Base-by-base conservation (phyloP, 352 stramenopile genomes). In the Globisporangium spinosum region DNA sequence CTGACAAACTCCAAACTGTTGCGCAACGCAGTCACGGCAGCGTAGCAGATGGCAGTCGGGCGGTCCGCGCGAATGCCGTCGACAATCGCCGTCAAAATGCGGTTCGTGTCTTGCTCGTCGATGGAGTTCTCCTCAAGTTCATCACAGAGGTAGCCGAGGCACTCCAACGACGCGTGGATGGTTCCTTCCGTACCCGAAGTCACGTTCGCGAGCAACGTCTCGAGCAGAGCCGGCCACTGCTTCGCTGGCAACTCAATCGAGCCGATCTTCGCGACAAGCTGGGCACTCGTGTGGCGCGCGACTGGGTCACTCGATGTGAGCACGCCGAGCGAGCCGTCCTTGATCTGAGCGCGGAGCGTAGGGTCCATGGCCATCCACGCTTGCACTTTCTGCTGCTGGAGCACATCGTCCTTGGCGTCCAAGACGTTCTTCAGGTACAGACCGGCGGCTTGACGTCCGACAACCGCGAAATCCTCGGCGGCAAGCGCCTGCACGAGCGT, bases 1-100 rank as follows among this genome's bases (percentile, higher is more conserved):
- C 79, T 85, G 7, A 97, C 95, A 79, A 99, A 99, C 55, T 98
- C 82, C 15, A 99, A 72, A 65, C 89, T 98, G 82, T 99, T 99
- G 58, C 93, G 83, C 38, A 99, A 80, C 2, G 97, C 97, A 29
- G 79, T 91, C 1, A 97, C 85, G 17, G 97, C 97, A 0, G 97
- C 95, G 25, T 97, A 85, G 40, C 97, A 86, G 68, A 99, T 97
- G 25, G 85, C 75, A 35, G 92, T 80, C 13, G 92, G 82, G 2
- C 94, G 80, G 62, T 98, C 89, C 0, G 84, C 67, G 47, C 89
- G 81, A 62, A 99, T 98, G 54, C 97, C 97, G 74, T 99, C 93
- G 15, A 99, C 95, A 71, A 99, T 99, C 17, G 95, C 94, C 23
- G 93, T 99, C 25, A 99, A 78, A 71, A 99, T 98, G 32, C 96